Evolutionary conservation across 768 basidiomycete species (phyloP).

Genomic region (Mycena leptocephala): DNA sequence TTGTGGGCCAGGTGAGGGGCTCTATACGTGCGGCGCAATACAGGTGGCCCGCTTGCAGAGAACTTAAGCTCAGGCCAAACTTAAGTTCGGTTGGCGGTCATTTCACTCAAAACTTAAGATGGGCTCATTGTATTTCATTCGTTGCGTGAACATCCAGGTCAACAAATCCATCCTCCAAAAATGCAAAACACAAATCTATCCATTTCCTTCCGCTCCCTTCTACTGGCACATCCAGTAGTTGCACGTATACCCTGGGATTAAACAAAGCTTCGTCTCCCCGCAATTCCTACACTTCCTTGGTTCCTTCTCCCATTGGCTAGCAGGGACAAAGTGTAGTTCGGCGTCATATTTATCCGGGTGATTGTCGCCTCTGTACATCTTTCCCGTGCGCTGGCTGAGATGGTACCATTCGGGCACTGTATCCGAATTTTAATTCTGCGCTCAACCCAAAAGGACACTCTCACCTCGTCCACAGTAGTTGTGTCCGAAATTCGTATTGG

Average conservation of each 20-base stretch:
- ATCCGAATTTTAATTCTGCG: not conserved
- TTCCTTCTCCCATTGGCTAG: constrained; percentile 1
- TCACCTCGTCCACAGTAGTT: constrained; percentile 12
- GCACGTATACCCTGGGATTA: constrained; percentile 11
- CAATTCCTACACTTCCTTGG: constrained; percentile 23
- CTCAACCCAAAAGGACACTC: not conserved
- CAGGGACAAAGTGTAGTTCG: not conserved
- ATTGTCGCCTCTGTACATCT: constrained; percentile 17
- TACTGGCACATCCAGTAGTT: constrained; percentile 10
- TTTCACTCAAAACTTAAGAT: no score
- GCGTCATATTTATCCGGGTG: not conserved
- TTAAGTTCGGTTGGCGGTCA: no score
- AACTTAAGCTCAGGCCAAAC: no score
- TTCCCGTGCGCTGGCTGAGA: not conserved
- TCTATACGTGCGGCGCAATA: no score
- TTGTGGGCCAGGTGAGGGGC: no score
- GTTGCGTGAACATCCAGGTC: no score
- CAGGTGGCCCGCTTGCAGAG: no score
- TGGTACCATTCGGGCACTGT: constrained; percentile 30
- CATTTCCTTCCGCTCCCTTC: no score
- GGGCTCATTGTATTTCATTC: no score
- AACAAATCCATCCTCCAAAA: no score
- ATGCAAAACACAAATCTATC: no score
- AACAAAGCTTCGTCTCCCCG: constrained; percentile 11
- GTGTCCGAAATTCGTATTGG: constrained; percentile 10